These are phyloP conservation scores for Linaria vulgaris DNA, from an alignment of 257 asterid genomes.

Conservation along the genomic window DNA sequence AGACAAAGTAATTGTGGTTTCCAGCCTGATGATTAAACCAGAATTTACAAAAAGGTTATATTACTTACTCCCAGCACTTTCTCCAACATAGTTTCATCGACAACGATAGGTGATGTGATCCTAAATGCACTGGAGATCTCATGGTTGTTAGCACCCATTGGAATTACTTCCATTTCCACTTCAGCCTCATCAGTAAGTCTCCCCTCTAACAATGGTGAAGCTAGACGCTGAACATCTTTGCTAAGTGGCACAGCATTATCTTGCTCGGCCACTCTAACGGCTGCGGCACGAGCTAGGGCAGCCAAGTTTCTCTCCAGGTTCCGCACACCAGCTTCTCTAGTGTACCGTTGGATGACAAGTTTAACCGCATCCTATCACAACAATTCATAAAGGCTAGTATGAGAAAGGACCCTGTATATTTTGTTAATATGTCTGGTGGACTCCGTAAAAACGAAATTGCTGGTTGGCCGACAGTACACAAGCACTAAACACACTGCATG, in stretches of 20 bases:
- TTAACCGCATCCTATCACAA: slow-evolving; percentile 71
- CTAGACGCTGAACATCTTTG: slow-evolving; percentile 80
- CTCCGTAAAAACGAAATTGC: slow-evolving; percentile 2
- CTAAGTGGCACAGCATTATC: slow-evolving; percentile 75
- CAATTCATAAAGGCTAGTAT: slow-evolving; percentile 27
- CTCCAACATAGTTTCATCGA: slow-evolving; percentile 94
- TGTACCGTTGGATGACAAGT: slow-evolving; percentile 86
- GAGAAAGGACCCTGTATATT: slow-evolving; percentile 23
- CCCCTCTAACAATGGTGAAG: slow-evolving; percentile 77
- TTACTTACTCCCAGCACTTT: slow-evolving; percentile 94
- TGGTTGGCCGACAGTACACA: not conserved
- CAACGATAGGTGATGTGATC: slow-evolving; percentile 61
- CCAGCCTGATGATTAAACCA: slow-evolving; percentile 10
- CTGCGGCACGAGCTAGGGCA: slow-evolving; percentile 99
- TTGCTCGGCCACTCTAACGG: slow-evolving; percentile 88
- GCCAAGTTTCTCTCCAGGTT: slow-evolving; percentile 91
- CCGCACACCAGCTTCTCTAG: slow-evolving; percentile 99
- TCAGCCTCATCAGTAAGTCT: slow-evolving; percentile 91
- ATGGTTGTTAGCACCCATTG: slow-evolving; percentile 77
- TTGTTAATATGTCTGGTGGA: slow-evolving; percentile 3
- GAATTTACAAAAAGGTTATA: slow-evolving; percentile 12
- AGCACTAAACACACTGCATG: not conserved
- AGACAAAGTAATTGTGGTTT: slow-evolving; percentile 22
- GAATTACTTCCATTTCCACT: slow-evolving; percentile 97
- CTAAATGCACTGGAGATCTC: slow-evolving; percentile 74